Base-by-base conservation (phyloP, 1,284 basidiomycete species). In the Malassezia equina region DNA sequence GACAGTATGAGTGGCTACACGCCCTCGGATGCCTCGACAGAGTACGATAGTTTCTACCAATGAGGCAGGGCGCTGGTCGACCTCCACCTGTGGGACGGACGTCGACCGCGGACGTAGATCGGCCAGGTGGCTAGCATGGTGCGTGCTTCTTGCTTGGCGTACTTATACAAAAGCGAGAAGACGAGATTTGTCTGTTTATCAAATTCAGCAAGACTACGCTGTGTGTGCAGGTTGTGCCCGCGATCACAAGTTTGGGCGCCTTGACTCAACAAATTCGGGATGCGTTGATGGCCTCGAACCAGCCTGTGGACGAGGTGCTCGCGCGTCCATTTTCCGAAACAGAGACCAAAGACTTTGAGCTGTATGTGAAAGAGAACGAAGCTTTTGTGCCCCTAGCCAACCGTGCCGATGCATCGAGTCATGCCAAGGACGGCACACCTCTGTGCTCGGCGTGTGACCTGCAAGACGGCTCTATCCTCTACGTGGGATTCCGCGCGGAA, bases 171-270 rank as follows among this genome's bases (percentile, higher is more conserved):
- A n/a, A 48, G 46, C 32, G 21, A 19, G 54, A 56, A 13, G 28
- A 39, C 15, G 32, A 33, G 27, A 36, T 41, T 13, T 46, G 47
- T 28, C 32, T 58, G 17, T 21, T 51, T 9, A 9, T 58, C 23
- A 58, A 50, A 19, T 54, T 40, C 21, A 49, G 47, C 41, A 49
- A 47, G n/a, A 58, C 51, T 12, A 36, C 47, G 4, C 24, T 58
- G 3, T 54, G 36, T 31, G 17, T 50, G 15, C 36, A 45, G 7
- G 24, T 58, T 6, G 44, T 25, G 12, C 53, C 31, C 7, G 24
- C 40, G 29, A 13, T 9, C 1, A 52, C 42, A 17, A 57, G 55
- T 25, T 17, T 57, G 19, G n/a, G 21, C 12, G 24, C 47, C 21
- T 31, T 51, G 17, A 47, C 41, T 21, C 33, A 28, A 19, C 45